A percentile compares a stretch with the other conserved stretches of the same genome.
Evolutionary conservation across 495 filamentous ascomycete species (phyloP).

Genomic region (Aspergillus baeticus): DNA sequence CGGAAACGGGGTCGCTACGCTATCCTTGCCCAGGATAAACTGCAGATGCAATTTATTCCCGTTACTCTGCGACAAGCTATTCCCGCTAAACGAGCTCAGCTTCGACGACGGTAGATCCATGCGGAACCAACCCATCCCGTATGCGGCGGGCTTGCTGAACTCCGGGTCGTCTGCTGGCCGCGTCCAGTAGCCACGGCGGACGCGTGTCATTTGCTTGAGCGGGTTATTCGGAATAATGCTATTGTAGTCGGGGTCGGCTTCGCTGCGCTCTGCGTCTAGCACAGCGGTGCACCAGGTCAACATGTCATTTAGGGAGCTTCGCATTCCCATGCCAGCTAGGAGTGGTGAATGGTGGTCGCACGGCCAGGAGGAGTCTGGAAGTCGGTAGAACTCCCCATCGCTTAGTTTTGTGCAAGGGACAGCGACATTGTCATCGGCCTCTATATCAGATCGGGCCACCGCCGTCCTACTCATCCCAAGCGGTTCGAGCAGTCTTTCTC

Average conservation of each 20-base stretch:
- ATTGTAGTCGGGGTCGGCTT: background rate
- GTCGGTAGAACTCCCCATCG: too few relatives aligned
- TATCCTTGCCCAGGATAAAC: slow-evolving; percentile 16
- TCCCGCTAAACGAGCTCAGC: slow-evolving; percentile 12
- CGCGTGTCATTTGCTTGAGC: slow-evolving; percentile 15
- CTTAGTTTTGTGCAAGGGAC: too few relatives aligned
- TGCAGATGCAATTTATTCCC: slow-evolving; percentile 6
- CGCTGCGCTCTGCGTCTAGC: slow-evolving; percentile 11
- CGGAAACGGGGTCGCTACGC: background rate
- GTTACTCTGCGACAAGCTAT: slow-evolving; percentile 1
- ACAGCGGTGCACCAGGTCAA: slow-evolving; percentile 19
- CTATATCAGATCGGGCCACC: too few relatives aligned
- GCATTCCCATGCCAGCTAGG: slow-evolving; percentile 6
- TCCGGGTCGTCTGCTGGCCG: slow-evolving; percentile 16
- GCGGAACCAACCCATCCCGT: slow-evolving; percentile 20
- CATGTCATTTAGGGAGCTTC: slow-evolving; percentile 20
- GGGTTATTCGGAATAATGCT: slow-evolving; percentile 11
- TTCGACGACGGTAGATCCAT: slow-evolving; percentile 17
- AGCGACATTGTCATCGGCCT: too few relatives aligned
- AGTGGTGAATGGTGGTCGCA: too few relatives aligned
- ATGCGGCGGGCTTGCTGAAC: slow-evolving; percentile 10
- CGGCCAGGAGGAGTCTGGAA: too few relatives aligned
- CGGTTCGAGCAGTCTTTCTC: too few relatives aligned
- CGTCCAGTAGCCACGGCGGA: slow-evolving; percentile 19
- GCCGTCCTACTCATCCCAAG: too few relatives aligned